Evolutionary conservation across 108 stramenopile genomes (phyloP).

Genomic region (Parmales sp.): DNA sequence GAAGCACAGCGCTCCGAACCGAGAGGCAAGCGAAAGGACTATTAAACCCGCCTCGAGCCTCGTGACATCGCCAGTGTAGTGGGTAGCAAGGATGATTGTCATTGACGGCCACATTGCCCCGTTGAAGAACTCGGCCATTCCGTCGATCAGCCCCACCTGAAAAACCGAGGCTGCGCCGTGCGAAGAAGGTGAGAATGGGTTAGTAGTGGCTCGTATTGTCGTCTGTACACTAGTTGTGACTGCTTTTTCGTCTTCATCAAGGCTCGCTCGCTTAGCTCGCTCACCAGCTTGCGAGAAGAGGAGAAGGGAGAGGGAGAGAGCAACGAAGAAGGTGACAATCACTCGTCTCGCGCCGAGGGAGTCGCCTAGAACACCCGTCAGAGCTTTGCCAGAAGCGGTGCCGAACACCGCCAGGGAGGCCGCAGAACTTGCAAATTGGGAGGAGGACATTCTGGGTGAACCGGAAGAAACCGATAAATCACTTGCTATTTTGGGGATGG

Average conservation of each 20-base stretch:
- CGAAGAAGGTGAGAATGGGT: background rate
- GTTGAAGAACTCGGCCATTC: background rate
- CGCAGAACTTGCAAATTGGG: too few relatives aligned
- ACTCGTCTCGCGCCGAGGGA: background rate
- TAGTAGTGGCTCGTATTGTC: too few relatives aligned
- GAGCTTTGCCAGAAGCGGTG: background rate
- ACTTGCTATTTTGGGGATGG: too few relatives aligned
- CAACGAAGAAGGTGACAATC: background rate
- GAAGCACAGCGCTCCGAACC: background rate
- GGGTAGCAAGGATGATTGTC: background rate
- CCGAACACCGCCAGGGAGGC: background rate
- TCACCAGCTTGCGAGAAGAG: background rate
- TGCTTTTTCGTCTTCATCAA: background rate
- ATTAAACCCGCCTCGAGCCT: background rate
- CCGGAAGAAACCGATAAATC: too few relatives aligned
- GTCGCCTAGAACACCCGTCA: background rate
- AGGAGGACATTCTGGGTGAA: too few relatives aligned
- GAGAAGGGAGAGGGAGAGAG: background rate
- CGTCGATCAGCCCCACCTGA: background rate
- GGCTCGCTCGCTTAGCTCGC: background rate
- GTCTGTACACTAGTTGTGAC: too few relatives aligned
- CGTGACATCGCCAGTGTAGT: background rate
- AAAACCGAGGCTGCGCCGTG: background rate
- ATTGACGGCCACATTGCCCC: background rate
- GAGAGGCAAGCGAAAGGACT: background rate